Evolutionary conservation across 2,329 filamentous ascomycete genomes (phyloP).

Genomic region (Podosphaera xanthii): DNA sequence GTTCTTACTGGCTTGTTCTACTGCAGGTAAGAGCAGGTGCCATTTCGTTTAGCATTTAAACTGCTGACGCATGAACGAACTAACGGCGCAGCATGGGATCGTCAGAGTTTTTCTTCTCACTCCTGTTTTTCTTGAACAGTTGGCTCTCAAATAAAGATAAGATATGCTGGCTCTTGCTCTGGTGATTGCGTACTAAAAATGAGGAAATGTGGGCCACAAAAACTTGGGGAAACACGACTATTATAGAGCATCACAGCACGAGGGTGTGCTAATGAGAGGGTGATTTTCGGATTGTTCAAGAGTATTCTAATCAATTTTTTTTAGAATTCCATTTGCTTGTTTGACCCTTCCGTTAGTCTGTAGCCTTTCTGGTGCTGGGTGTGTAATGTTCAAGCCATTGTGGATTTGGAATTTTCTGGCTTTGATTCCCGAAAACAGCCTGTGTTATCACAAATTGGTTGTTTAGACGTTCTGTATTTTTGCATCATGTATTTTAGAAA

Average conservation of each 20-base stretch:
- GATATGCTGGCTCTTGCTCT: not conserved
- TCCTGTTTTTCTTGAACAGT: not conserved
- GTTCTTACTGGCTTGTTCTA: not conserved
- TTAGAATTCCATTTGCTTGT: not conserved
- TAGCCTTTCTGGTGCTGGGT: not conserved
- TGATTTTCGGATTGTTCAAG: not conserved
- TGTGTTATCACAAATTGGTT: not conserved
- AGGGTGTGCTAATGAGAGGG: not conserved
- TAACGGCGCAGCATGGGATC: not conserved
- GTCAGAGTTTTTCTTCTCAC: not conserved
- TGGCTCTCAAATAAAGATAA: not conserved
- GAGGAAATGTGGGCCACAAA: not conserved
- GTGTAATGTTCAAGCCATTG: not conserved
- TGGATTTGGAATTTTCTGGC: not conserved
- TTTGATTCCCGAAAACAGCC: not conserved
- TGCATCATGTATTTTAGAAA: not conserved
- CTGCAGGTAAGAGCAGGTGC: not conserved
- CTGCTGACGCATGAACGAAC: not conserved
- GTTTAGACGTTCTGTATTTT: not conserved
- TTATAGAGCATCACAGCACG: not conserved
- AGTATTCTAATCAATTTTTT: not conserved
- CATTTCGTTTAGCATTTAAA: not conserved
- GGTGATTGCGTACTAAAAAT: not conserved
- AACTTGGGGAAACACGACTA: no score
- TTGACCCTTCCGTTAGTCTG: not conserved